Conservation (phyloP, 108 stramenopile species). For the Stephanodiscus triporus region DNA sequence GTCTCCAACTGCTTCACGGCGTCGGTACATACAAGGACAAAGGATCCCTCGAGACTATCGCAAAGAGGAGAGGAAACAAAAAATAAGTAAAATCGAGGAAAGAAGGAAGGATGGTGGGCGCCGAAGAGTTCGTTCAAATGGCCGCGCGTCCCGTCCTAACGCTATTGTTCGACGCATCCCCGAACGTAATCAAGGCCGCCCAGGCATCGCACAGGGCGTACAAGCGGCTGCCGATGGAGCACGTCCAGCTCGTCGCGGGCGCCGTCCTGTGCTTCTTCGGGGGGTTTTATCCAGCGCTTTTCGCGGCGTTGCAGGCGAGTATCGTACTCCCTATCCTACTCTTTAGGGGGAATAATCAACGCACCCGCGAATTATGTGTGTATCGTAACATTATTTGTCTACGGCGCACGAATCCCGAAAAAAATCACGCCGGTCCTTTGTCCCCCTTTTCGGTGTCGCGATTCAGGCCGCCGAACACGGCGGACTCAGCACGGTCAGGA, state of each 20-base stretch:
- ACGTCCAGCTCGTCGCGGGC: conserved; percentile 67
- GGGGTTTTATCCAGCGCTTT: conserved; percentile 87
- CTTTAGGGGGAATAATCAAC: too few species aligned
- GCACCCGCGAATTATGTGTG: too few species aligned
- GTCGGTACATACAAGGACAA: too few species aligned
- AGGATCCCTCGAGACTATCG: too few species aligned
- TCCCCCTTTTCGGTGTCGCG: too few species aligned
- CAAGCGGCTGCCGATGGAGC: conserved; percentile 60
- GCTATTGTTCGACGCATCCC: conserved; percentile 37
- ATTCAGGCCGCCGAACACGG: conserved; percentile 90
- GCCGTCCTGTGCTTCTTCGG: conserved; percentile 95
- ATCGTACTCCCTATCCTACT: too few species aligned
- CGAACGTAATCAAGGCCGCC: conserved; percentile 38
- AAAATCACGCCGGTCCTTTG: too few species aligned
- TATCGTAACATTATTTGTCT: too few species aligned
- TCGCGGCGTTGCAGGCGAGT: conserved; percentile 76
- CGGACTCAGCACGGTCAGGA: conserved; percentile 67
- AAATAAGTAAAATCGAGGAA: background rate
- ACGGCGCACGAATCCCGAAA: too few species aligned
- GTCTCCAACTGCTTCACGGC: too few species aligned
- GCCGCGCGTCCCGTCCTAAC: conserved; percentile 52
- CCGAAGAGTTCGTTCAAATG: conserved; percentile 32
- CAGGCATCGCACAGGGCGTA: conserved; percentile 35
- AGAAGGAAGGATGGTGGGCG: background rate
- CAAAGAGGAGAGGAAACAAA: too few species aligned